These are phyloP conservation scores for Heliocybe sulcata DNA, from an alignment of 1,284 basidiomycete genomes.

Conservation along the genomic window DNA sequence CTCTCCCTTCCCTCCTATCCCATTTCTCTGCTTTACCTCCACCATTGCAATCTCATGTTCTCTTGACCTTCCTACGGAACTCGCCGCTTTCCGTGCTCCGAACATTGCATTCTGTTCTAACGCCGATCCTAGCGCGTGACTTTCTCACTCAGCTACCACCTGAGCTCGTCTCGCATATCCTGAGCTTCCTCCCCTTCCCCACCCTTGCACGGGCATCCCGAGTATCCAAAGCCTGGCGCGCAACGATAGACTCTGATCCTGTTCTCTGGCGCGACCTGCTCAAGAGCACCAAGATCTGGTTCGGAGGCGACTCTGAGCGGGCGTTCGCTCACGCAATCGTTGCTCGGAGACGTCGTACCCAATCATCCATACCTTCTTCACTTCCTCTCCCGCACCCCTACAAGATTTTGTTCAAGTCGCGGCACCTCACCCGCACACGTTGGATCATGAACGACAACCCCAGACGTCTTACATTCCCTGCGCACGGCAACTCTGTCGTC, in stretches of 20 bases:
- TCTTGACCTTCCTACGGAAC: constrained; percentile 78
- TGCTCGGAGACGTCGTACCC: constrained; percentile 44
- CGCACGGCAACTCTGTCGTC: constrained; percentile 85
- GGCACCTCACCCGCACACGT: constrained; percentile 68
- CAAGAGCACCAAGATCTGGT: constrained; percentile 76
- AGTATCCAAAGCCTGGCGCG: constrained; percentile 77
- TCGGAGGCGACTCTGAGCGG: constrained; percentile 70
- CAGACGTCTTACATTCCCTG: constrained; percentile 74
- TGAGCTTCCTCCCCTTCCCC: constrained; percentile 71
- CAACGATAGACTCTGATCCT: constrained; percentile 78
- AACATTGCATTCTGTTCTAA: constrained; percentile 75
- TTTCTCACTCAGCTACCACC: constrained; percentile 82
- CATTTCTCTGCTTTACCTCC: constrained; percentile 71
- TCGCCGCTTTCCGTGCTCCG: constrained; percentile 80
- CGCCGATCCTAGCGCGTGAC: constrained; percentile 80
- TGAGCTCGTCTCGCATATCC: constrained; percentile 76
- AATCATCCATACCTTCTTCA: constrained; percentile 30
- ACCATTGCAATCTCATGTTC: constrained; percentile 75
- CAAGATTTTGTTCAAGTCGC: constrained; percentile 82
- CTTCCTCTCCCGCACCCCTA: constrained; percentile 74
- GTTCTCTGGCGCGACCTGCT: constrained; percentile 81
- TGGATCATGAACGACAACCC: constrained; percentile 74
- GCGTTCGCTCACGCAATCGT: constrained; percentile 61
- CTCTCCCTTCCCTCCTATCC: constrained; percentile 68
- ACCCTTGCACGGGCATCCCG: constrained; percentile 74